Evolutionary conservation across 306 rosid species (phyloP).

Genomic region (Pterocarpus santalinus): DNA sequence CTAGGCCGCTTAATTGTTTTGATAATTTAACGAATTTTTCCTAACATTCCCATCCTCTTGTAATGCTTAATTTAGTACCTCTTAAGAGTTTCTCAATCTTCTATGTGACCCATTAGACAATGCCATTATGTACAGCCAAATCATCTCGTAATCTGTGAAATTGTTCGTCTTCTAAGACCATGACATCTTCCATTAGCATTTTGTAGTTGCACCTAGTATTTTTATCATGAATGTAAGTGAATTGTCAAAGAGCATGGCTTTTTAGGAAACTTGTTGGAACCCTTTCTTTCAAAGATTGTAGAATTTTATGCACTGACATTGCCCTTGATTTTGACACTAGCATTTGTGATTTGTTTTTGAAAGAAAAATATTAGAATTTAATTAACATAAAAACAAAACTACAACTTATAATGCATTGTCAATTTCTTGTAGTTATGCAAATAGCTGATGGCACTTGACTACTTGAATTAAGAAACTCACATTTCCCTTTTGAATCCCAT

Average conservation of each 20-base stretch:
- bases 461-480: no score
- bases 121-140: conserved; percentile 48
- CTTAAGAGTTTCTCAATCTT: conserved; percentile 36
- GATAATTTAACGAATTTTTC: conserved; percentile 57
- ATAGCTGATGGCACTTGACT: no score
- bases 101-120: conserved; percentile 49
- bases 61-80: neutral
- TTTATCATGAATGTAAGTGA: no score
- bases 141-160: conserved; percentile 40
- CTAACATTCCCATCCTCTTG: conserved; percentile 2
- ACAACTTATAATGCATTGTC: no score
- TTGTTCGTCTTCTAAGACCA: conserved; percentile 40
- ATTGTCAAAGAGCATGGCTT: conserved; percentile 44
- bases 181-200: neutral
- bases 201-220: no score
- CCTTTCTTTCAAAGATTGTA: conserved; percentile 39
- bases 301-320: conserved; percentile 39
- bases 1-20: neutral
- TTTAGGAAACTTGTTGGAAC: conserved; percentile 19
- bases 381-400: neutral
- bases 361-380: no score
- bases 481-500: no score
- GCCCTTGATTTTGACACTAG: neutral
- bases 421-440: no score
- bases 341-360: no score